Evolutionary conservation across 768 basidiomycete species (phyloP), one percentile per base, ranked within the genome.

Genomic region (Pisolithus albus): DNA sequence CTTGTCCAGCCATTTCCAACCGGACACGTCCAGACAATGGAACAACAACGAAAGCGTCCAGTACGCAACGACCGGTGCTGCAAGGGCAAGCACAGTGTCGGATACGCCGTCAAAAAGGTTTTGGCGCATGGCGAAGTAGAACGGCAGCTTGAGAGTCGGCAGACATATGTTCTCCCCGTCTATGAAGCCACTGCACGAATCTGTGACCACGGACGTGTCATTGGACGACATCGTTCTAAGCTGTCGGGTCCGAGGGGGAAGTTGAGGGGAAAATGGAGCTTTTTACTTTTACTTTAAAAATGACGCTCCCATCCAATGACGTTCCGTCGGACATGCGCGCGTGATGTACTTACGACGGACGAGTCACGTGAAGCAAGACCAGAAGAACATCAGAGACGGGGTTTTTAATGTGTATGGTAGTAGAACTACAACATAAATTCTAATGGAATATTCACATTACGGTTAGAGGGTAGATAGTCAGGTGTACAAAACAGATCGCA

Each of bases 11-110:
- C 83, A 86, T 61, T 80, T 72, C 80, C 84, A 88, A 24, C 72
- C 75, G 3, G 82, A 84, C n/a, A 72, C 70, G 70, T 99, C 96
- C 60, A 99, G 75, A 41, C 69, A 63, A 65, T 92, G 84, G 72
- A 96, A 98, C 65, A 88, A 67, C 46, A 86, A 70, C 3, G 91
- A 91, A 39, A 84, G 67, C 2, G 69, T 56, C 95, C 96, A 99
- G 73, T 98, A 97, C 4, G 81, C 82, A 50, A 87, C 52, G 49
- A 97, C 61, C 0, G 95, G 95, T 1, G 82, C 77, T 4, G 81
- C 74, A 43, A 95, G 73, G 16, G 89, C 79, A 23, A 94, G 72
- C 56, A 77, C 57, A 54, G 81, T 72, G 72, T 98, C 95, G 1
- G 86, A 76, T 47, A 94, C 55, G 32, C 72, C 65, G 7, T 79